Percentiles rank a stretch among this genome's conserved stretches.
These are phyloP conservation scores for Aspergillus ostianus DNA, from an alignment of 495 filamentous ascomycete genomes.

Conservation along the genomic window DNA sequence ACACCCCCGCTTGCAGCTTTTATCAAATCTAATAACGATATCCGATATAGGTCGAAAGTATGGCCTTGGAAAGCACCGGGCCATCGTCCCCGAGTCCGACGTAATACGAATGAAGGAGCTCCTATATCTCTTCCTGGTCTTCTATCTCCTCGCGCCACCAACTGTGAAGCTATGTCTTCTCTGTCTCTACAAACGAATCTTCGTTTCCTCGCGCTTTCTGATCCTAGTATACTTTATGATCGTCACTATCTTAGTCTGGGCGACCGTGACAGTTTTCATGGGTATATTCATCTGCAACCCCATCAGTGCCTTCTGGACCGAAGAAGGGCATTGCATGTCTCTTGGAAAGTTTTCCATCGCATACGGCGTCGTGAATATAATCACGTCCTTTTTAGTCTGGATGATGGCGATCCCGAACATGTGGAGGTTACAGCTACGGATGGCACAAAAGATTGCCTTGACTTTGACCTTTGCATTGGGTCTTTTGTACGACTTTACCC, in stretches of 20 bases:
- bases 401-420: conserved; percentile 39
- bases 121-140: conserved; percentile 14
- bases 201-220: conserved; percentile 3
- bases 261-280: conserved; percentile 12
- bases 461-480: conserved; percentile 38
- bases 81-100: background rate
- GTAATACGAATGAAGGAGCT: conserved; percentile 1
- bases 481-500: conserved; percentile 26
- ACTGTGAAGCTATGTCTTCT: conserved; percentile 13
- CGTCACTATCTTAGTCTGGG: conserved; percentile 8
- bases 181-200: conserved; percentile 5
- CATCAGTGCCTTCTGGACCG: conserved; percentile 17
- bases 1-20: too few relatives aligned
- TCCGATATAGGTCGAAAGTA: background rate
- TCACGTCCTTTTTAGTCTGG: conserved; percentile 39
- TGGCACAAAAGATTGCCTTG: conserved; percentile 32
- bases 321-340: conserved; percentile 11
- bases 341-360: conserved; percentile 14
- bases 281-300: conserved; percentile 15
- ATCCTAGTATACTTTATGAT: background rate
- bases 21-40: background rate
- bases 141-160: conserved; percentile 13
- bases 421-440: conserved; percentile 33
- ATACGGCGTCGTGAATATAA: conserved; percentile 25
- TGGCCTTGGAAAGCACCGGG: conserved; percentile 1